Percentiles rank a stretch among this genome's conserved stretches.
Conservation (phyloP, 148 eudicot genomes). For the Fagopyrum homotropicum region DNA sequence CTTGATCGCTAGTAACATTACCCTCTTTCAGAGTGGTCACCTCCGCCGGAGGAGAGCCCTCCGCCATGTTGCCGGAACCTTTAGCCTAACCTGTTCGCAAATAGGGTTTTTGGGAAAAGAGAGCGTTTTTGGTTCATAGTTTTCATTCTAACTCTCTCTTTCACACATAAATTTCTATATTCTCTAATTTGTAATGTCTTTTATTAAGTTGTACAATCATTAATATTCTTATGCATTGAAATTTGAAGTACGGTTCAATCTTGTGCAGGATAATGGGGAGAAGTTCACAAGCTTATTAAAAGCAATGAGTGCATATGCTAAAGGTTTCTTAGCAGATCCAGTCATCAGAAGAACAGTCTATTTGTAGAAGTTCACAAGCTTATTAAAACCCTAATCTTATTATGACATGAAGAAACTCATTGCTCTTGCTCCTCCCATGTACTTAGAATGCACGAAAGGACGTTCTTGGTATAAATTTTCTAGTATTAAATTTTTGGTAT, state of each 20-base stretch:
- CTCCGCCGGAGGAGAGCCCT: too few relatives aligned
- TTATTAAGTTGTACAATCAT: not conserved
- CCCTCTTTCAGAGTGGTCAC: too few relatives aligned
- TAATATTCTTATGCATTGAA: not conserved
- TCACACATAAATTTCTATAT: too few relatives aligned
- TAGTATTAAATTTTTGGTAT: too few relatives aligned
- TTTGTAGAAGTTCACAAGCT: conserved; percentile 92
- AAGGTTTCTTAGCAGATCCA: conserved; percentile 88
- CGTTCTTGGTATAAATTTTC: not conserved
- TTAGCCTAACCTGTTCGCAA: too few relatives aligned
- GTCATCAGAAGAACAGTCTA: conserved; percentile 62
- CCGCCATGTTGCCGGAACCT: too few relatives aligned
- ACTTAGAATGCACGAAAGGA: not conserved
- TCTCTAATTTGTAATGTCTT: too few relatives aligned
- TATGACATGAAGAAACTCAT: not conserved
- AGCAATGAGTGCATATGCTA: conserved; percentile 92
- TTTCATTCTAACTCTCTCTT: too few relatives aligned
- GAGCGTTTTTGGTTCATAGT: too few relatives aligned
- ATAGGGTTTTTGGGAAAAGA: too few relatives aligned
- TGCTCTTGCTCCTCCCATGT: not conserved
- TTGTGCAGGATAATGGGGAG: conserved; percentile 76
- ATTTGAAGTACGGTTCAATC: not conserved
- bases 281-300: conserved; percentile 74
- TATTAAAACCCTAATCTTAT: not conserved
- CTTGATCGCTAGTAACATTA: too few relatives aligned